Base-by-base conservation (phyloP, 371 early-diverging fungal species). In the Entomophthora muscae region DNA sequence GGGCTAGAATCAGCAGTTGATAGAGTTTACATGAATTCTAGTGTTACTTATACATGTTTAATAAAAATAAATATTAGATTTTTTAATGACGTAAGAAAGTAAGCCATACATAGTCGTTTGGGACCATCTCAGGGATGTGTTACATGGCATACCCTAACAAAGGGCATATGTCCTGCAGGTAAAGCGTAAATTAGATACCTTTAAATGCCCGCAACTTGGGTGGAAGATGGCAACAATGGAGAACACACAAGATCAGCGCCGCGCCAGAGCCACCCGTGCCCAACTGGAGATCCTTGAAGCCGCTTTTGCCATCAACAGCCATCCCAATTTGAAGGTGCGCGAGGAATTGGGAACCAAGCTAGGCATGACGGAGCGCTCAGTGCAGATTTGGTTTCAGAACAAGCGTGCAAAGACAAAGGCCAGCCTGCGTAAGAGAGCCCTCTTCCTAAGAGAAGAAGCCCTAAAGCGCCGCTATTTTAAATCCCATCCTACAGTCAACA, bases 341-440 rank as follows among this genome's bases (percentile, higher is more conserved):
- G 88, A 88, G 69, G 81, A 83, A 33, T 80, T 98, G 31, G 89
- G 91, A 28, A 77, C 77, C 61, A 83, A 90, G 68, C 80, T 97
- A 26, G 81, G 87, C 67, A 97, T 97, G 95, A 89, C 93, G 24
- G 86, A 86, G 67, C 79, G 91, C 69, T 83, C 91, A n/a, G 91
- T 98, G 63, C 96, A 99, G 72, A 93, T 98, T 67, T 98, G 99
- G 99, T 99, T 99, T 79, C 99, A 99, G 73, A 99, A 99, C 80
- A 80, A 91, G 68, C 80, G 99, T 57, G 94, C 95, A 51, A 94
- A 93, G 75, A 85, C 85, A 28, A 94, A 92, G 75, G 83, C 77
- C 69, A 68, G 75, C 57, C 79, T 79, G 63, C 71, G 73, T 58
- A 67, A 76, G 57, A 73, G 71, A 7, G 58, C 75, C 23, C 64